Evolutionary conservation across 1,284 basidiomycete species (phyloP).

Genomic region (Chondrostereum purpureum): DNA sequence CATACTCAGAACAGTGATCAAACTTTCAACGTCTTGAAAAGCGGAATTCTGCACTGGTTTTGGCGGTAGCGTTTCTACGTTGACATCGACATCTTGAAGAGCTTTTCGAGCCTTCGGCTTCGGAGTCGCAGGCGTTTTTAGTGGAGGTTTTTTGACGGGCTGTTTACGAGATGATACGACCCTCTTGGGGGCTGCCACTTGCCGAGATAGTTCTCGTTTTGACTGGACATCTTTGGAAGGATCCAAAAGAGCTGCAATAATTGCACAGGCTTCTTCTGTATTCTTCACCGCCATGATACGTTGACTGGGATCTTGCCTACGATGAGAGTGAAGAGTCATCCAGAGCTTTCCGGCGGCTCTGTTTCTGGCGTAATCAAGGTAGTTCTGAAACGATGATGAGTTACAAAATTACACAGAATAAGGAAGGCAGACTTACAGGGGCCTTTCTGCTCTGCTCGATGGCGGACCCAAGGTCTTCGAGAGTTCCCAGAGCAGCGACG

Average conservation of each 20-base stretch:
- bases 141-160: background rate
- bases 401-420: too few species aligned
- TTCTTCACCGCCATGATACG: conserved; percentile 36
- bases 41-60: conserved; percentile 14
- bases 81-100: background rate
- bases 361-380: too few species aligned
- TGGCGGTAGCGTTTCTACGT: background rate
- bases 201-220: conserved; percentile 17
- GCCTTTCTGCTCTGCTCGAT: too few species aligned
- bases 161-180: conserved; percentile 6
- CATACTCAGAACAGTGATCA: conserved; percentile 48
- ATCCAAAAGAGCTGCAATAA: conserved; percentile 35
- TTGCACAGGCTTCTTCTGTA: conserved; percentile 42
- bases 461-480: conserved; percentile 34
- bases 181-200: conserved; percentile 20
- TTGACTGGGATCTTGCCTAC: conserved; percentile 34
- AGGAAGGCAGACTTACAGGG: too few species aligned
- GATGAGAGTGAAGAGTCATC: conserved; percentile 59
- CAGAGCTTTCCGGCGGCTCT: conserved; percentile 48
- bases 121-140: conserved; percentile 29
- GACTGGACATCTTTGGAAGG: conserved; percentile 6
- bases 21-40: conserved; percentile 44
- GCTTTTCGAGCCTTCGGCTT: conserved; percentile 28
- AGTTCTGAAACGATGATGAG: too few species aligned
- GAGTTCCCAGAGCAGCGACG: conserved; percentile 18